Base-by-base conservation (phyloP, 352 stramenopile genomes). In the Phytopythium helicoides region DNA sequence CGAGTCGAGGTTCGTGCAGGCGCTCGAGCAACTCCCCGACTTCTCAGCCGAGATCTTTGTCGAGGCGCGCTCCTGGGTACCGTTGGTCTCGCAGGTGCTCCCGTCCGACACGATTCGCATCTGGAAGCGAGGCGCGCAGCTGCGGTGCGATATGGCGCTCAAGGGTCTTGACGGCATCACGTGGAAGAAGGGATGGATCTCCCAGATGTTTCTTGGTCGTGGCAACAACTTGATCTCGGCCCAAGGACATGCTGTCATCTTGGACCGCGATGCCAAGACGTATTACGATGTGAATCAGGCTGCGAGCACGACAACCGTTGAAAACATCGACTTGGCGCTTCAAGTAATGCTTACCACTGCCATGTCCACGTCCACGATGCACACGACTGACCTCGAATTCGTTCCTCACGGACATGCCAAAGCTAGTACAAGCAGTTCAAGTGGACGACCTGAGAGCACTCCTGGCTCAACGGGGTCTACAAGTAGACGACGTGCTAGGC, bases 31-130 rank as follows among this genome's bases (percentile, higher is more conserved):
- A 9, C 57, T 93, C 1, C 80, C 83, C 0, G 80, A 93, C 46
- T 93, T 93, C 67, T 76, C 88, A 38, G 76, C 77, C 9, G 83
- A 93, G 57, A 86, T 93, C 42, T 87, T 87, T 35, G 59, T 91
- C 26, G 80, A 91, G 47, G 73, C 81, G 23, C 80, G 85, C 31
- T 93, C 83, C 56, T 93, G 83, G 83, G 76, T 93, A 34, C 83
- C 83, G 1, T 75, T 87, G 9, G 80, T 93, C 21, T 93, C 83
- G 18, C 86, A 74, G 61, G 80, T 87, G 23, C 58, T 93, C 44
- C 83, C 83, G 9, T 90, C 80, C 5, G 79, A 93, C 56, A 87
- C 75, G 26, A 75, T 90, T 42, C 73, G 64, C 21, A 74, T 93
- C 44, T 77, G 57, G 62, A 93, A 93, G 68, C 73, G 72, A 26